These are phyloP conservation scores for Talaromyces sp. DNA, from an alignment of 2,329 filamentous ascomycete genomes.

Conservation along the genomic window DNA sequence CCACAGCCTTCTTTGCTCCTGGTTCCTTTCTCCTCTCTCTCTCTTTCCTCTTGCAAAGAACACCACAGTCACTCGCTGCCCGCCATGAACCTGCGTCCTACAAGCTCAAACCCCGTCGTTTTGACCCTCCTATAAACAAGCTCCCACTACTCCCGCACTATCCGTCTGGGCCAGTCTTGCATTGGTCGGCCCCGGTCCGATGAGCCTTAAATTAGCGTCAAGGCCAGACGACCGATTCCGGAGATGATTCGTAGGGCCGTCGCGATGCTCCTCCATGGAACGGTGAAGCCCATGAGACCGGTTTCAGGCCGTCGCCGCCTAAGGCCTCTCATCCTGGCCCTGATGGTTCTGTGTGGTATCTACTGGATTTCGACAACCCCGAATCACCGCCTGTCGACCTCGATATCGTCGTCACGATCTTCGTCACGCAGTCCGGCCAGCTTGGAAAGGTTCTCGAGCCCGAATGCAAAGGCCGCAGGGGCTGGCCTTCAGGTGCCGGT, in stretches of 20 bases:
- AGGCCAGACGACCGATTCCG: background rate
- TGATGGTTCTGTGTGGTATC: constrained; percentile 6
- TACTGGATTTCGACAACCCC: constrained; percentile 4
- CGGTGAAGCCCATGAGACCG: background rate
- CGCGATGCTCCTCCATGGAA: constrained; percentile 1
- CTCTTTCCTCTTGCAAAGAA: background rate
- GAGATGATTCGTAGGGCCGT: background rate
- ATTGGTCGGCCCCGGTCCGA: background rate
- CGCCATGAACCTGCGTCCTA: background rate
- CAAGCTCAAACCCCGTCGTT: background rate
- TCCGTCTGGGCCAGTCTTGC: background rate
- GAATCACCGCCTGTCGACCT: background rate
- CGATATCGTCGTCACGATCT: background rate
- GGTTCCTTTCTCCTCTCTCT: background rate
- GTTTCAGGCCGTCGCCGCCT: constrained; percentile 4
- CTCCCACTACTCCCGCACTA: background rate
- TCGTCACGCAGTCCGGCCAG: background rate
- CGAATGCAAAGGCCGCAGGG: background rate
- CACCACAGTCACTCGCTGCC: background rate
- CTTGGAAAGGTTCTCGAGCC: background rate
- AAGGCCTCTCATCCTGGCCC: background rate
- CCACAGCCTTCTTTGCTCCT: background rate
- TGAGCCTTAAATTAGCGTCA: constrained; percentile 1
- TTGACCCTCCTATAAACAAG: background rate
- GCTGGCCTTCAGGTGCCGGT: background rate